These are phyloP conservation scores for Dactylellina haptotyla DNA, from an alignment of 2,329 filamentous ascomycete species.

Conservation along the genomic window DNA sequence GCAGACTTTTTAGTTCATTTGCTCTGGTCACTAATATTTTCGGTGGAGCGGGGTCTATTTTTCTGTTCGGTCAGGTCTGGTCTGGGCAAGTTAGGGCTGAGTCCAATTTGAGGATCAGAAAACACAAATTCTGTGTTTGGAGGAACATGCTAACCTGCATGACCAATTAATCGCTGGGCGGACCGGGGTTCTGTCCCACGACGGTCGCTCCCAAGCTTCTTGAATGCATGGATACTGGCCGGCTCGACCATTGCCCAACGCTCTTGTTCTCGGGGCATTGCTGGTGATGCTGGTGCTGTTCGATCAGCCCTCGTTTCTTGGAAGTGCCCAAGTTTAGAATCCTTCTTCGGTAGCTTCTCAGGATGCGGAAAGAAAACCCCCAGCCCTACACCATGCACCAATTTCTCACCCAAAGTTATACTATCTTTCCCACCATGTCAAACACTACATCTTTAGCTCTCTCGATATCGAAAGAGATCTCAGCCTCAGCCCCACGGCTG, in stretches of 20 bases:
- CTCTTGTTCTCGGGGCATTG: too few relatives aligned
- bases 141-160: constrained; percentile 14
- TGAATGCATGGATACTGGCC: too few relatives aligned
- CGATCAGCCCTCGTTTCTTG: constrained; percentile 35
- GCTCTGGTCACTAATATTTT: too few relatives aligned
- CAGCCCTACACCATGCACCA: not conserved
- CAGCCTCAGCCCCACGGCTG: constrained; percentile 50
- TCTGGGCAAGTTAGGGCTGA: constrained; percentile 54
- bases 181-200: too few relatives aligned
- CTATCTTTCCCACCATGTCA: not conserved
- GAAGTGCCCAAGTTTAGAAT: constrained; percentile 43
- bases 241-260: not conserved
- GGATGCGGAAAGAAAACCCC: constrained; percentile 2
- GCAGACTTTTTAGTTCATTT: too few relatives aligned
- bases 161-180: constrained; percentile 40
- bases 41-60: not conserved
- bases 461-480: constrained; percentile 16
- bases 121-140: constrained; percentile 41
- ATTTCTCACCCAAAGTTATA: not conserved
- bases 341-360: not conserved
- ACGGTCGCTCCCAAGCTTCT: too few relatives aligned
- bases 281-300: not conserved
- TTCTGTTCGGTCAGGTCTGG: not conserved
- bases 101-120: constrained; percentile 43
- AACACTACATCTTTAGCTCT: not conserved